Percentiles rank a stretch among this genome's conserved stretches.
phyloP scores from a whole-genome alignment of 495 filamentous ascomycete species.

The Thermochaetoides thermophila region DNA sequence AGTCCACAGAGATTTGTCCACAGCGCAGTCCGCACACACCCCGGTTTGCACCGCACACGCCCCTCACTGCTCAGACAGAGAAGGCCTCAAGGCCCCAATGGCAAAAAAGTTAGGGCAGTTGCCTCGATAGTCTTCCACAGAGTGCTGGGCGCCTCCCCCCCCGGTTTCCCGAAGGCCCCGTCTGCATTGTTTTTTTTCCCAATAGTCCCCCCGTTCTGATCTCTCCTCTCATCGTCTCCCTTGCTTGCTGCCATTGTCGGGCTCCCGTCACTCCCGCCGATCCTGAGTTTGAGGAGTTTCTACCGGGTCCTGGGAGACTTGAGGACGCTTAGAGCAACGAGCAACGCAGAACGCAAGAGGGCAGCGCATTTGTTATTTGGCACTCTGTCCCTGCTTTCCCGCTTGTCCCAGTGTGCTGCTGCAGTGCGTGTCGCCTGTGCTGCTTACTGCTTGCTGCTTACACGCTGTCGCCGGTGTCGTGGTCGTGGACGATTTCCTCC shows the following conservation, averaged over 20 bases:
- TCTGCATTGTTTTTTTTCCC: conserved; percentile 6
- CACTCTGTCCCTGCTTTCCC: too few relatives aligned
- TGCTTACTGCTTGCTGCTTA: conserved; percentile 4
- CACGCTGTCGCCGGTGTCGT: not conserved
- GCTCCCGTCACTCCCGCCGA: not conserved
- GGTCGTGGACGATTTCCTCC: too few relatives aligned
- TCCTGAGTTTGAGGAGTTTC: not conserved
- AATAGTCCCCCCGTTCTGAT: conserved; percentile 1
- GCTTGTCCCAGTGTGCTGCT: too few relatives aligned
- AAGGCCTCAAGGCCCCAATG: too few relatives aligned
- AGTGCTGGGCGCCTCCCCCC: conserved; percentile 5
- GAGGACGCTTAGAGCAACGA: too few relatives aligned
- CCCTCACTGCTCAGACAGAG: too few relatives aligned
- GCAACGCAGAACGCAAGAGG: too few relatives aligned
- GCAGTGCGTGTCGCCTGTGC: too few relatives aligned
- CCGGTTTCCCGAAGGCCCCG: conserved; percentile 14
- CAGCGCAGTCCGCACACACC: too few relatives aligned
- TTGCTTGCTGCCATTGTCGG: not conserved
- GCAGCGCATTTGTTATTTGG: conserved; percentile 7
- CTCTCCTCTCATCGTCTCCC: conserved; percentile 1
- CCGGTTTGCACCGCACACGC: too few relatives aligned
- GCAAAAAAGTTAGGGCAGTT: conserved; percentile 19
- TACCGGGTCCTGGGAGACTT: not conserved
- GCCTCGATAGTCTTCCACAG: too few relatives aligned
- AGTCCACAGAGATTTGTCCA: too few relatives aligned